Percentiles rank a stretch among this genome's conserved stretches.
Evolutionary conservation across 2,329 filamentous ascomycete genomes (phyloP).

Genomic region (Ilyonectria destructans): DNA sequence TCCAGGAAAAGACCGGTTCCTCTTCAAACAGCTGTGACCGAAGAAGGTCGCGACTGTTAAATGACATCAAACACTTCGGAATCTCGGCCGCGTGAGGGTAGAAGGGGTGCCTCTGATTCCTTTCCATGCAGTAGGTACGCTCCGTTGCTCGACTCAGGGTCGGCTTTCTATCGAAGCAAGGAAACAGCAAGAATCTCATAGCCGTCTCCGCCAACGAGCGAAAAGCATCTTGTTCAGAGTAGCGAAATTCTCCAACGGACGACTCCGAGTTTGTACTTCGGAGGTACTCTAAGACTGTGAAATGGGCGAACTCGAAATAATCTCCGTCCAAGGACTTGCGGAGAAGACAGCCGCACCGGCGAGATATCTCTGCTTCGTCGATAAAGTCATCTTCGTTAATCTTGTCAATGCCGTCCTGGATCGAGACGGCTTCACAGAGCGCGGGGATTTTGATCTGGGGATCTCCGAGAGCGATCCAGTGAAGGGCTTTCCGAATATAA

Average conservation of each 20-base stretch:
- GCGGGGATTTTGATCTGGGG: not conserved
- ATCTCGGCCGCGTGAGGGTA: not conserved
- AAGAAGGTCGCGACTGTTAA: not conserved
- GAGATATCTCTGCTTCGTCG: slow-evolving; percentile 13
- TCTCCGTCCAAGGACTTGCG: slow-evolving; percentile 21
- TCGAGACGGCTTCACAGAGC: slow-evolving; percentile 30
- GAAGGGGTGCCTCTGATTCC: not conserved
- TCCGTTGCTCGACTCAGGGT: not conserved
- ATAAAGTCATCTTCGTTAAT: slow-evolving; percentile 19
- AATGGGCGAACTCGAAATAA: slow-evolving; percentile 29
- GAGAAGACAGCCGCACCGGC: slow-evolving; percentile 20
- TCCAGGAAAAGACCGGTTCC: not conserved
- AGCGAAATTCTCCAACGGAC: not conserved
- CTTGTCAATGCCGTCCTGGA: not conserved
- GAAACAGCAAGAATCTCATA: slow-evolving; percentile 4
- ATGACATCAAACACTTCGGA: not conserved
- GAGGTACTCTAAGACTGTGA: slow-evolving; percentile 32
- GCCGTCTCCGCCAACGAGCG: not conserved
- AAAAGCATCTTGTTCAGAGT: not conserved
- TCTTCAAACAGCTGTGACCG: not conserved
- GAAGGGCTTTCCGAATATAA: slow-evolving; percentile 10
- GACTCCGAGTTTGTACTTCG: not conserved
- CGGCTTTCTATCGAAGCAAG: slow-evolving; percentile 11
- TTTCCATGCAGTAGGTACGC: not conserved
- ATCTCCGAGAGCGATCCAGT: slow-evolving; percentile 9